A percentile compares a stretch with the other conserved stretches of the same genome.
Conservation (phyloP, 2,329 filamentous ascomycete species). For the Epichloe coenophiala region DNA sequence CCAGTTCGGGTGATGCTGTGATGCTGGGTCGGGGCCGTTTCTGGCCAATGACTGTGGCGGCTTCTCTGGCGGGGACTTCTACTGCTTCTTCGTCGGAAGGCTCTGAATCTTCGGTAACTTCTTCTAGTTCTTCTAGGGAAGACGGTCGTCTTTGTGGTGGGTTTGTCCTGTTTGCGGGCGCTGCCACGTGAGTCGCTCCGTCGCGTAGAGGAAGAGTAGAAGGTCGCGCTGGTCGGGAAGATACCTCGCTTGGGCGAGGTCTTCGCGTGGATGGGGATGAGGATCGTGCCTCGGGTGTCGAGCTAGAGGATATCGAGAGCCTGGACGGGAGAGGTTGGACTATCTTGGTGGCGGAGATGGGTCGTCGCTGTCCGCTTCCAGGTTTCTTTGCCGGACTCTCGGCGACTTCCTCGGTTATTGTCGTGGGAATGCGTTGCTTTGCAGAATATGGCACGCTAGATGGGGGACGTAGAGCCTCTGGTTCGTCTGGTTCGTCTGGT, state of each 20-base stretch:
- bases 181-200: neutral
- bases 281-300: conserved; percentile 9
- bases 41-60: conserved; percentile 26
- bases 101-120: conserved; percentile 3
- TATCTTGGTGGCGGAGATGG: conserved; percentile 18
- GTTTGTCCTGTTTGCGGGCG: neutral
- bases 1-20: conserved; percentile 28
- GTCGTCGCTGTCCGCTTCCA: conserved; percentile 38
- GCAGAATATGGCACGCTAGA: conserved; percentile 3
- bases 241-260: conserved; percentile 21
- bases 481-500: neutral
- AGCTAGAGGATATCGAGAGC: neutral
- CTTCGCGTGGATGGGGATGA: conserved; percentile 32
- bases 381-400: conserved; percentile 41
- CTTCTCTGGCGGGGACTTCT: conserved; percentile 29
- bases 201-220: neutral
- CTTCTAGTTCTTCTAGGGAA: neutral
- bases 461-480: conserved; percentile 6
- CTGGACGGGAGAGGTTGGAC: neutral
- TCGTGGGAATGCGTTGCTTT: conserved; percentile 5
- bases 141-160: neutral
- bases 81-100: conserved; percentile 24
- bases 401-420: conserved; percentile 12
- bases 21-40: conserved; percentile 28
- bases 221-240: neutral